A percentile compares a stretch with the other conserved stretches of the same genome.
Evolutionary conservation across 2,329 filamentous ascomycete species (phyloP).

Genomic region (Exophiala sp.): DNA sequence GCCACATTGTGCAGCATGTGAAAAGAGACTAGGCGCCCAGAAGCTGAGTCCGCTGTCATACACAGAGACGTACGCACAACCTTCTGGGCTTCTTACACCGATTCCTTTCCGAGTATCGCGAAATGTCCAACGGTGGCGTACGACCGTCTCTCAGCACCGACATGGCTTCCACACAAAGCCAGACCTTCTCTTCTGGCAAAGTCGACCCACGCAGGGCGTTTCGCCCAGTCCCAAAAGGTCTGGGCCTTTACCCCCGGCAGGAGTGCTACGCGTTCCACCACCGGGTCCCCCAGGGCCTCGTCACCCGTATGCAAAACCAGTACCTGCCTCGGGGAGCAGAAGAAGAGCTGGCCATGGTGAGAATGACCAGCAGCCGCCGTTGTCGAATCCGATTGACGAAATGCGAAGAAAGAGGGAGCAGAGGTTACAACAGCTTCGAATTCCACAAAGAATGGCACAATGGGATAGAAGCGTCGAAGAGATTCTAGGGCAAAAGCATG

Average conservation of each 20-base stretch:
- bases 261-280: background rate
- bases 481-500: background rate
- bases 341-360: background rate
- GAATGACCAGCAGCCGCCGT: background rate
- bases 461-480: background rate
- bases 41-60: background rate
- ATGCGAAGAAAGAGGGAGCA: background rate
- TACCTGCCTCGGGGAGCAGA: background rate
- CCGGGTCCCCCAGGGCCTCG: background rate
- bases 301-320: background rate
- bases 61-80: too few species aligned
- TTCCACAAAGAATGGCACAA: background rate
- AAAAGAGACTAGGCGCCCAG: background rate
- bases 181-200: background rate
- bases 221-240: constrained; percentile 9
- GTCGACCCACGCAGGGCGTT: background rate
- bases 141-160: background rate
- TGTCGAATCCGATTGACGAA: background rate
- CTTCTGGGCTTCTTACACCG: background rate
- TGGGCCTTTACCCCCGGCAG: background rate
- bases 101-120: background rate
- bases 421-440: background rate
- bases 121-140: background rate
- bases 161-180: constrained; percentile 12
- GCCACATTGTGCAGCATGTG: constrained; percentile 1